These are phyloP conservation scores for slime mould (Dictyostelium discoideum) DNA, from an alignment of 78 protist genomes.

Conservation along the genomic window dicty_2.7 NC_007088.5:8082001-8082500, in stretches of 20 bases:
- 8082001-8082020: background rate
- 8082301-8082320: background rate
- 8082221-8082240: background rate
- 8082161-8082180: background rate
- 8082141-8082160: background rate
- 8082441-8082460: too few species aligned
- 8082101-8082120: background rate
- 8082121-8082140: background rate
- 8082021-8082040: background rate
- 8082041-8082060: background rate
- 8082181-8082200: background rate
- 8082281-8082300: background rate
- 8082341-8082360: background rate
- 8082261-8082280: background rate
- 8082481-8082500: too few species aligned
- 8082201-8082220: background rate
- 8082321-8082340: background rate
- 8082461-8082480: too few species aligned
- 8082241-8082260: background rate
- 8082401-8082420: too few species aligned
- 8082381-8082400: background rate
- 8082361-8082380: background rate
- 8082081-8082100: background rate
- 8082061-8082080: background rate
- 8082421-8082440: too few species aligned